These are phyloP conservation scores for Hypoxylon sp. DNA, from an alignment of 2,329 filamentous ascomycete genomes.

Conservation along the genomic window DNA sequence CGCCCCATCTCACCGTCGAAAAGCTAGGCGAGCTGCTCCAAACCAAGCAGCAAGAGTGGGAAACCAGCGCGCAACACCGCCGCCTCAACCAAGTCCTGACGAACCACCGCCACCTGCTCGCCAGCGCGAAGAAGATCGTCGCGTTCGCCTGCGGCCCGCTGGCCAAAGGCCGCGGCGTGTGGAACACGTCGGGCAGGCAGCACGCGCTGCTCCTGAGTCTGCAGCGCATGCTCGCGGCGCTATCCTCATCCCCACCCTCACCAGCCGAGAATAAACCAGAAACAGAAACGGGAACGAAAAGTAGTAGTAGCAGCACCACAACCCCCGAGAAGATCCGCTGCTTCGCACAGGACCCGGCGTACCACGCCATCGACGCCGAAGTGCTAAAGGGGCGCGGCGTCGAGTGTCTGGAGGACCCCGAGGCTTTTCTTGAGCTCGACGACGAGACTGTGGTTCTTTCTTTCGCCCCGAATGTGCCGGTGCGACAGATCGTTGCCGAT, in stretches of 20 bases:
- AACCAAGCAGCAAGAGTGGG: constrained; percentile 3
- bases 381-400: constrained; percentile 40
- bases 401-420: constrained; percentile 44
- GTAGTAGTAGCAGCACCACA: too few relatives aligned
- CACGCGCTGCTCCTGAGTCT: constrained; percentile 23
- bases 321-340: constrained; percentile 15
- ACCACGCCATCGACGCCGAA: constrained; percentile 34
- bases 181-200: constrained; percentile 4
- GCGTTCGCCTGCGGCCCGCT: constrained; percentile 22
- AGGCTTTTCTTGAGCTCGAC: constrained; percentile 46
- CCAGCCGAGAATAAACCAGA: too few relatives aligned
- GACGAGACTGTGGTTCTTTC: constrained; percentile 43
- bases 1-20: too few relatives aligned
- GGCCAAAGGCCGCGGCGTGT: neutral
- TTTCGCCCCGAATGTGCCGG: constrained; percentile 41
- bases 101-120: neutral
- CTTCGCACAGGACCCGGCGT: constrained; percentile 44
- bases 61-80: neutral
- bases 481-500: constrained; percentile 48
- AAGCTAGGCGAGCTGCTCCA: too few relatives aligned
- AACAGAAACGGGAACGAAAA: too few relatives aligned
- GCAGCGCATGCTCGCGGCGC: constrained; percentile 8
- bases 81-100: neutral
- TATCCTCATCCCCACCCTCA: too few relatives aligned
- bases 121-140: constrained; percentile 16